These are phyloP conservation scores for Tylopilus subfusipes DNA, from an alignment of 768 basidiomycete genomes.

Conservation along the genomic window DNA sequence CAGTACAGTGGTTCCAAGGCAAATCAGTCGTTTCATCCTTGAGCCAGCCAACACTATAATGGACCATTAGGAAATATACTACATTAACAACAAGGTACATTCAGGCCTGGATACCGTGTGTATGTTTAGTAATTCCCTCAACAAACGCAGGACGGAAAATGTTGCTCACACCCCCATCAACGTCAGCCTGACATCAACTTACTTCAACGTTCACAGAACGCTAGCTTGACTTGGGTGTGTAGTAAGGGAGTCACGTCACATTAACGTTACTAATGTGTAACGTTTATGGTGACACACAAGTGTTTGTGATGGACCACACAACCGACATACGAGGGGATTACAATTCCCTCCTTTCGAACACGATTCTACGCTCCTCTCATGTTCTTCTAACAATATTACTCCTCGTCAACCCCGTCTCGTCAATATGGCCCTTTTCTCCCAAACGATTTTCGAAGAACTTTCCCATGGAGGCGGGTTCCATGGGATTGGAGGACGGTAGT, in stretches of 20 bases:
- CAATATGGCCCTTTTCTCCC: constrained; percentile 82
- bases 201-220: neutral
- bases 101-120: neutral
- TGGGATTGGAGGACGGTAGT: constrained; percentile 71
- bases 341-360: neutral
- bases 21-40: neutral
- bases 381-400: constrained; percentile 17
- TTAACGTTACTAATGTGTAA: too few relatives aligned
- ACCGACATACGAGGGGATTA: constrained; percentile 13
- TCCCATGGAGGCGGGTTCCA: constrained; percentile 71
- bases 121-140: neutral
- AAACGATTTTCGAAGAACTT: constrained; percentile 82
- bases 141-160: neutral
- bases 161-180: neutral
- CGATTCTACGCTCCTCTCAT: neutral
- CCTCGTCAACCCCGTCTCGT: constrained; percentile 22
- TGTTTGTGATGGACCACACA: too few relatives aligned
- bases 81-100: neutral
- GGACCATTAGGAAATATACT: neutral
- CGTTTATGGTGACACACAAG: too few relatives aligned
- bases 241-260: too few relatives aligned
- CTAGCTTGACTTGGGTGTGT: neutral
- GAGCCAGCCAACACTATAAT: neutral
- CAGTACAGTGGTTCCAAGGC: neutral
- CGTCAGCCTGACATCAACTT: too few relatives aligned